Base-by-base conservation (phyloP, 1,284 basidiomycete genomes). In the Microbotryum scabiosae region DNA sequence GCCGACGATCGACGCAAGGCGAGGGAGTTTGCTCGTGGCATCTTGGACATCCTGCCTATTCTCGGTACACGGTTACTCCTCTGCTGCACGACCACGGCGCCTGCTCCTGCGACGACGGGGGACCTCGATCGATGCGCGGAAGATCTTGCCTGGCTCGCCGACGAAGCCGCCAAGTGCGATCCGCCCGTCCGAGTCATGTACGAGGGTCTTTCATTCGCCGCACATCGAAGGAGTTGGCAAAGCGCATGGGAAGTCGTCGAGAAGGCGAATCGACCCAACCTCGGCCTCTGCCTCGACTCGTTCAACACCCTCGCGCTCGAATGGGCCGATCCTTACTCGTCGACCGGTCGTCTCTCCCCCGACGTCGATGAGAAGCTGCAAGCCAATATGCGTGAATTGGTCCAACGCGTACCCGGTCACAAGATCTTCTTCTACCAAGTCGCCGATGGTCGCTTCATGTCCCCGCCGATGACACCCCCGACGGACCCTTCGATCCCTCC, bases 271-370 rank as follows among this genome's bases (percentile, higher is more conserved):
- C 60, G 70, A 4, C 57, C 64, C 23, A 75, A 76, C 50, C 64
- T 76, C 25, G 76, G 76, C 5, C 62, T 77, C 47, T 73, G 73
- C 55, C 66, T 77, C 59, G 76, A 77, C 68, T 72, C 72, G 12
- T 77, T 77, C 73, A 76, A 77, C 64, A 75, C 73, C 3, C 64
- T 76, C 7, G 76, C 71, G 0, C 67, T 72, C 54, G 72, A 75
- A 59, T 76, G 69, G 63, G 75, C 75, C 51, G 68, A 69, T 48
- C 69, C 69, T 10, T 71, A 68, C 53, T 18, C 48, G 5, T 25
- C 20, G 0, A 36, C 52, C 9, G 66, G 66, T 26, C 70, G 70
- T 36, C 68, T 69, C 4, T 70, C 63, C 20, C 57, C 62, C 20
- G 68, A 71, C 48, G 69, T 72, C 62, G 66, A 67, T 23, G 66